A percentile compares a stretch with the other conserved stretches of the same genome.
phyloP scores from a whole-genome alignment of 2,329 filamentous ascomycete genomes.

The Epichloe festucae region DNA sequence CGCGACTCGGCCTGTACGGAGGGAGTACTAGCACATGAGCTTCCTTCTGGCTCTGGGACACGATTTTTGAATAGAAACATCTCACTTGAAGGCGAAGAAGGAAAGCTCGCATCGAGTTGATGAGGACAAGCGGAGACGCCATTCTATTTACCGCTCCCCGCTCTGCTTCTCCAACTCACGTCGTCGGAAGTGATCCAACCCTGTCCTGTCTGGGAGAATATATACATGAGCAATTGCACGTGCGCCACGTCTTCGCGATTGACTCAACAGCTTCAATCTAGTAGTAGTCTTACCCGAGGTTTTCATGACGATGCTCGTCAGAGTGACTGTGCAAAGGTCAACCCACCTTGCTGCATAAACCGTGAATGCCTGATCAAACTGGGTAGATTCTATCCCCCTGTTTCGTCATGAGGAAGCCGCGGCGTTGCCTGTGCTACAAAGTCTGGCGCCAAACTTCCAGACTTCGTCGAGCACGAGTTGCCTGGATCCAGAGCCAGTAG shows the following conservation, averaged over 20 bases:
- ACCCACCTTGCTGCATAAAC: background rate
- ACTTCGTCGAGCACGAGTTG: slow-evolving; percentile 58
- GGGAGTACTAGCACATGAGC: too few relatives aligned
- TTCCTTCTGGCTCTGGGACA: background rate
- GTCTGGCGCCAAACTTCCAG: slow-evolving; percentile 61
- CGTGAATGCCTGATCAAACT: background rate
- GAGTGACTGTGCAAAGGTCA: background rate
- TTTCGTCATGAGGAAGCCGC: background rate
- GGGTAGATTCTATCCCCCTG: background rate
- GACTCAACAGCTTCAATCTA: background rate
- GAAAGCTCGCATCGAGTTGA: too few relatives aligned
- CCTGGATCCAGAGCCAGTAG: slow-evolving; percentile 26
- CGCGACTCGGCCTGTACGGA: too few relatives aligned
- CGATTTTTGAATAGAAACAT: background rate
- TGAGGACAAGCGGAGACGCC: background rate
- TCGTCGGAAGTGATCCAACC: background rate
- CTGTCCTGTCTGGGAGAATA: background rate
- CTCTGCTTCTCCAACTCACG: background rate
- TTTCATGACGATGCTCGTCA: background rate
- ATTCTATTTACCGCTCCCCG: background rate
- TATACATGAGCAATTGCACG: background rate
- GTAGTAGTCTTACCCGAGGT: background rate
- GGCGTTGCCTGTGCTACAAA: slow-evolving; percentile 19
- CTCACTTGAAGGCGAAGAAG: background rate
- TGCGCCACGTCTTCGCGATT: background rate